These are phyloP conservation scores for Pharus latifolius DNA, from an alignment of 176 grass and related monocot species.

Conservation along the genomic window DNA sequence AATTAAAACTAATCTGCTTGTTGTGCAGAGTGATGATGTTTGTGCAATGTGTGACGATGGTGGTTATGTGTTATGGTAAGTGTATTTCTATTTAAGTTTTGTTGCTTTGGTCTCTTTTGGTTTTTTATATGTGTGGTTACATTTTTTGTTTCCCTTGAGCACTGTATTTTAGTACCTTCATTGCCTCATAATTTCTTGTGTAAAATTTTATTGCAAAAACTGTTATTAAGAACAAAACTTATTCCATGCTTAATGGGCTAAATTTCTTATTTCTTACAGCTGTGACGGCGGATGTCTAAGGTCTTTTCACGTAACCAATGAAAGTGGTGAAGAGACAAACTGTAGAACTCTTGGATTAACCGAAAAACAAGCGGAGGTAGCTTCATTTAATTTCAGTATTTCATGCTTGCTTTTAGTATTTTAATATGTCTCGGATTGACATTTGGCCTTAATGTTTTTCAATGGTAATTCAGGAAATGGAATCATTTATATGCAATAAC, in stretches of 20 bases:
- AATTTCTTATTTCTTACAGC: constrained; percentile 29
- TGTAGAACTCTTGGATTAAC: constrained; percentile 35
- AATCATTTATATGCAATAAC: constrained; percentile 35
- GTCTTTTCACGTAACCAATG: constrained; percentile 42
- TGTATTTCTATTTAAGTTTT: constrained; percentile 1
- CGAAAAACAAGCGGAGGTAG: constrained; percentile 28
- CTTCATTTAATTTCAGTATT: constrained; percentile 5
- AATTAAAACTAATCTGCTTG: neutral
- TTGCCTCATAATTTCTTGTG: neutral
- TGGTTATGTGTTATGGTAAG: constrained; percentile 40
- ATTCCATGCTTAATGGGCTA: neutral
- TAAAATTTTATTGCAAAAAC: neutral
- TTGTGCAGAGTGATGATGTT: constrained; percentile 23
- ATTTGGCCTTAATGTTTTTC: constrained; percentile 5
- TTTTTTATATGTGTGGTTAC: neutral
- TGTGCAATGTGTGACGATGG: constrained; percentile 60
- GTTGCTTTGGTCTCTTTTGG: neutral
- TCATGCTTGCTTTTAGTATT: constrained; percentile 5
- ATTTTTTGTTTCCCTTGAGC: neutral
- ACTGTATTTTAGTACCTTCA: neutral
- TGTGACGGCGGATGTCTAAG: constrained; percentile 52
- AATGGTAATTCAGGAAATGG: constrained; percentile 19
- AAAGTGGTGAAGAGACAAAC: constrained; percentile 4
- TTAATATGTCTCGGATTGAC: constrained; percentile 1
- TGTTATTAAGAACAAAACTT: neutral